These are phyloP conservation scores for Sporopachydermia quercuum DNA, from an alignment of 805 yeast genomes.

Conservation along the genomic window DNA sequence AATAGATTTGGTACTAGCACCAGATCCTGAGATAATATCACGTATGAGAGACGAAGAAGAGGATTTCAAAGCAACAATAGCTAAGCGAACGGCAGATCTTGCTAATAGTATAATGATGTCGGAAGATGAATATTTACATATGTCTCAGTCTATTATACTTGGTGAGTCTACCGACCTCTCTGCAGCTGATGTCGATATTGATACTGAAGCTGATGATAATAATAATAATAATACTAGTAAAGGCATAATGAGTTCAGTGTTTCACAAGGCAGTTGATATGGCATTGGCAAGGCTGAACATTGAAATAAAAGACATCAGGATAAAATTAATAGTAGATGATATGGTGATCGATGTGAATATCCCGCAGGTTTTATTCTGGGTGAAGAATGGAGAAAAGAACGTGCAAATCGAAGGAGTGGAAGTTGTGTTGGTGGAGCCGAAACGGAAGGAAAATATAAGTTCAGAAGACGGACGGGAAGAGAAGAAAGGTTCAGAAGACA, in stretches of 20 bases:
- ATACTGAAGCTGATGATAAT: constrained; percentile 10
- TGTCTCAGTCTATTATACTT: constrained; percentile 16
- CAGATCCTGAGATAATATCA: constrained; percentile 16
- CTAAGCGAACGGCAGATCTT: constrained; percentile 62
- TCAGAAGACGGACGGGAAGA: neutral
- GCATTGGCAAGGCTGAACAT: constrained; percentile 48
- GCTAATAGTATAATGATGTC: constrained; percentile 37
- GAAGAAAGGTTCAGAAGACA: too few relatives aligned
- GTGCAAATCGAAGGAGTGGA: constrained; percentile 25
- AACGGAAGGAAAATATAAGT: constrained; percentile 3
- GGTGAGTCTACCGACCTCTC: constrained; percentile 7
- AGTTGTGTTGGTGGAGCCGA: constrained; percentile 16
- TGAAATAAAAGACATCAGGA: constrained; percentile 28
- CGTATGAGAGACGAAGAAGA: constrained; percentile 17
- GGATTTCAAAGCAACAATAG: constrained; percentile 24
- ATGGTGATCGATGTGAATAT: constrained; percentile 21
- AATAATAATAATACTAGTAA: constrained; percentile 1
- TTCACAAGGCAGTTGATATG: constrained; percentile 50
- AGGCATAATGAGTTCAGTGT: constrained; percentile 35
- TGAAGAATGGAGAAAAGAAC: constrained; percentile 32
- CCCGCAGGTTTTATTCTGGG: constrained; percentile 20
- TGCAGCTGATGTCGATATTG: constrained; percentile 20
- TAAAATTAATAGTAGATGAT: constrained; percentile 35
- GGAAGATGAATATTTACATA: constrained; percentile 23
- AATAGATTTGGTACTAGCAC: constrained; percentile 33